Base-by-base conservation (phyloP, 129 eudicot species). In the Saposhnikovia divaricata region DNA sequence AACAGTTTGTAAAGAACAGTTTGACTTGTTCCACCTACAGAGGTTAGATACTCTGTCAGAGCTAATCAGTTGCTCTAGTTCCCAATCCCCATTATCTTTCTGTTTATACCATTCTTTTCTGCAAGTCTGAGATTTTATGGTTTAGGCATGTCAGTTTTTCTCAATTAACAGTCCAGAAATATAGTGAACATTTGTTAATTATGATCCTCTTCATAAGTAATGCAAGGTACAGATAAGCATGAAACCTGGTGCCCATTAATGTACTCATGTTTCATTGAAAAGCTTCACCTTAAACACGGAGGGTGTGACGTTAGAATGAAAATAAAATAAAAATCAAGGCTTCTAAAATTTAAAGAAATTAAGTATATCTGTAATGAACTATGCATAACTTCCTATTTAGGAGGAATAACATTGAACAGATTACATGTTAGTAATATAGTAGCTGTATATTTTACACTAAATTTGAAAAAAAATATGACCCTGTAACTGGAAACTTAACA, bases 41-140 rank as follows among this genome's bases (percentile, higher is more conserved):
- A 89, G 90, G 89, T 87, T 79, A 75, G 86, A 71, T 77, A 63
- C 73, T 77, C 77, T 65, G 43, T 39, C 42, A 40, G 47, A 72
- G 42, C 50, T 72, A 74, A 21, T 57, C 74, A 31, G 38, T 53
- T 75, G 73, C 72, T 23, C 0, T 59, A 59, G 68, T 59, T 59
- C 15, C 27, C 11, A 19, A 0, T 55, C 27, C 34, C 25, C 68
- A 46, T 45, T 65, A 44, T 9, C 47, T 55, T 39, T 27, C 9
- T 31, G 40, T 66, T n/a, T 66, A 65, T 27, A 27, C 2, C 28
- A 12, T 57, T 57, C 2, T 2, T 65, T 65, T 28, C 19, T 65
- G 40, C 72, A 65, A 66, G 25, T n/a, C 4, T n/a, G 68, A 59
- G 4, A 59, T 59, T 9, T 0, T 59, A 59, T 59, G 13, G 15